These are phyloP conservation scores for Cladorrhinum sp. DNA, from an alignment of 2,329 filamentous ascomycete genomes.

Conservation along the genomic window DNA sequence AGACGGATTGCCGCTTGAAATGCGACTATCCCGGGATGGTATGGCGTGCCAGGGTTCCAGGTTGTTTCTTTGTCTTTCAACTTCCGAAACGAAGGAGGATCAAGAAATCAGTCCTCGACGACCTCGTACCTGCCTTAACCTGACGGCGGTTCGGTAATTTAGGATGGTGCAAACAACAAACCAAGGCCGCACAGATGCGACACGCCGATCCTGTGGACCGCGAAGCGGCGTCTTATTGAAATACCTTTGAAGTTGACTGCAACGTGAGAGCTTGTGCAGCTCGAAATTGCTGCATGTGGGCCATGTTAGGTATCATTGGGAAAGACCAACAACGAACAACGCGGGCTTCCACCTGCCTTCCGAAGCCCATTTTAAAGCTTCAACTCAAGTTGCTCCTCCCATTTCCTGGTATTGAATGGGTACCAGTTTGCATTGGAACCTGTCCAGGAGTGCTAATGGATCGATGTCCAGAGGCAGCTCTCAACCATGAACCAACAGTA, in stretches of 20 bases:
- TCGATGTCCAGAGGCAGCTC: too few relatives aligned
- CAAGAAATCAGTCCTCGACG: not conserved
- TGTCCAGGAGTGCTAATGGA: too few relatives aligned
- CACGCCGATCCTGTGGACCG: constrained; percentile 6
- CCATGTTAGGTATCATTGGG: not conserved
- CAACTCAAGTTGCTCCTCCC: too few relatives aligned
- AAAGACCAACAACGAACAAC: not conserved
- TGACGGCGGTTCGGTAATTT: constrained; percentile 4
- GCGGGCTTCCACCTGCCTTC: too few relatives aligned
- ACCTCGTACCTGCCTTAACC: too few relatives aligned
- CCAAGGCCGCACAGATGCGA: not conserved
- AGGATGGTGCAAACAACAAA: constrained; percentile 1
- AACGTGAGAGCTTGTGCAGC: not conserved
- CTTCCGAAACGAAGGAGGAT: not conserved
- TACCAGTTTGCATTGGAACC: too few relatives aligned
- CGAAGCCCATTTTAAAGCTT: too few relatives aligned
- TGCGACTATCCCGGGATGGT: too few relatives aligned
- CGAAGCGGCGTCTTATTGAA: not conserved
- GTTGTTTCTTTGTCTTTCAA: not conserved
- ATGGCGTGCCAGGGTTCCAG: too few relatives aligned
- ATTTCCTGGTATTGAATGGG: too few relatives aligned
- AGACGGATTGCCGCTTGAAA: too few relatives aligned
- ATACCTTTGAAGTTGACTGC: not conserved
- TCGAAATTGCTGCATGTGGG: not conserved
- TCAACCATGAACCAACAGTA: too few relatives aligned